phyloP scores from a whole-genome alignment of 768 basidiomycete genomes.

The Serendipita sp. region DNA sequence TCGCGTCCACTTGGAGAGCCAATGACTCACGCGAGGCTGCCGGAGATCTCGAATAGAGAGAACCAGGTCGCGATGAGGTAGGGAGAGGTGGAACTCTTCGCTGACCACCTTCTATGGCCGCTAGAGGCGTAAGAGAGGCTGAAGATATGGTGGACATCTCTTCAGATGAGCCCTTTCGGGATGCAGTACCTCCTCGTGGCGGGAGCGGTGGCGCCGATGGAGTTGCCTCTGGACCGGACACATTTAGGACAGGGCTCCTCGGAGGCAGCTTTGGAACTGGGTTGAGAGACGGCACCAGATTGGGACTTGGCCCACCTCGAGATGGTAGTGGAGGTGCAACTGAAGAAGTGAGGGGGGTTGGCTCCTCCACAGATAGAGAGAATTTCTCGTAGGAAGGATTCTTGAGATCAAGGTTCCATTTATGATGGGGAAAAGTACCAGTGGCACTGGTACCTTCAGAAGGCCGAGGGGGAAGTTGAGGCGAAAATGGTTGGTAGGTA shows the following conservation, averaged over 20 bases:
- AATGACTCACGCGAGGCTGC: background rate
- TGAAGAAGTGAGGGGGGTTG: background rate
- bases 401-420: background rate
- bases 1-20: too few relatives aligned
- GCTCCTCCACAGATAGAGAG: background rate
- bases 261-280: background rate
- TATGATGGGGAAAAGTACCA: background rate
- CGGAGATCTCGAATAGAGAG: background rate
- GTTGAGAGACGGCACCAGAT: background rate
- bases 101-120: background rate
- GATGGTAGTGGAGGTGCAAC: background rate
- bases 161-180: background rate
- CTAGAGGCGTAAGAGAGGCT: too few relatives aligned
- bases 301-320: background rate
- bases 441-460: background rate
- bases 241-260: background rate
- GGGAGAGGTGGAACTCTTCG: background rate
- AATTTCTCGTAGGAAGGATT: background rate
- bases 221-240: background rate
- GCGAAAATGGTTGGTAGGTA: background rate
- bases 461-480: background rate
- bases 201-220: background rate
- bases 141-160: background rate
- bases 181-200: background rate
- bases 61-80: background rate